Percentiles rank a stretch among this genome's conserved stretches.
Conservation (phyloP, 192 early-diverging fungal species). For the Diversispora epigaea region DNA sequence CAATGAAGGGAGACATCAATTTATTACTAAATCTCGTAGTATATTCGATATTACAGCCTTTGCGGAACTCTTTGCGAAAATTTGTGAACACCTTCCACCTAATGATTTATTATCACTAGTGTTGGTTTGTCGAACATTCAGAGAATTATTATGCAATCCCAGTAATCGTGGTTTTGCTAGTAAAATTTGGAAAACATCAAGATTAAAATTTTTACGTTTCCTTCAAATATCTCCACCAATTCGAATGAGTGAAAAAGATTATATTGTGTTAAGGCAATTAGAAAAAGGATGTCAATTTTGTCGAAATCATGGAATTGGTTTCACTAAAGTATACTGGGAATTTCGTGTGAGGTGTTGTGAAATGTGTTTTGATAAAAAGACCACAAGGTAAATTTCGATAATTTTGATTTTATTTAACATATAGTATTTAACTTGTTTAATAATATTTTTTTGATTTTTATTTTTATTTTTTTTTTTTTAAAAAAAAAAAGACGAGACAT, state of each 20-base stretch:
- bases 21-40: neutral
- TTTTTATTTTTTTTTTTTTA: neutral
- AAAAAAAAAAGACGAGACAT: neutral
- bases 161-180: neutral
- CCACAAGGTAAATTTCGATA: neutral
- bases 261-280: neutral
- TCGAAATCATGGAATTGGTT: neutral
- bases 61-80: neutral
- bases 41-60: neutral
- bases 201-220: neutral
- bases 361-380: neutral
- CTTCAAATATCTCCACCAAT: neutral
- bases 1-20: neutral
- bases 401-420: neutral
- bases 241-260: conserved; percentile 13
- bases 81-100: conserved; percentile 8
- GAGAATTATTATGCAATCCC: neutral
- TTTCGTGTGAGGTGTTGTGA: conserved; percentile 20
- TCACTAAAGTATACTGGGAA: conserved; percentile 22
- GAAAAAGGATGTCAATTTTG: conserved; percentile 30
- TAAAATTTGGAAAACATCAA: conserved; percentile 10
- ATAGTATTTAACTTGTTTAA: neutral
- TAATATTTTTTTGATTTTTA: too few species aligned
- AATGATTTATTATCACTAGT: conserved; percentile 9
- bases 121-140: conserved; percentile 2